phyloP scores from a whole-genome alignment of 1,139 yeast species.

The Eremothecium gossypii region DNA sequence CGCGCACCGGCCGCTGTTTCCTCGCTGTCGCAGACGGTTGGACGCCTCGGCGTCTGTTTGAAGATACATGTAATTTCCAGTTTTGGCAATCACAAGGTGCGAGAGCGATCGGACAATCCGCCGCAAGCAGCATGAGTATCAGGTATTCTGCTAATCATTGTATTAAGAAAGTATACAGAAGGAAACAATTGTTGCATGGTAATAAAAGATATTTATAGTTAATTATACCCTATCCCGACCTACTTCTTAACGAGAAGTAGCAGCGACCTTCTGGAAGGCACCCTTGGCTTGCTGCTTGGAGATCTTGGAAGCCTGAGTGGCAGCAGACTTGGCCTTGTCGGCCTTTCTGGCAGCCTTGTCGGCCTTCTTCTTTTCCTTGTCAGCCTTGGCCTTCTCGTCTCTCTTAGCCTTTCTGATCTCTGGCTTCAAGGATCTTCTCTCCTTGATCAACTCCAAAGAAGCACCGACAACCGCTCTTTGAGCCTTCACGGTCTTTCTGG shows the following conservation, averaged over 20 bases:
- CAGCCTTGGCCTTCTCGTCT: slow-evolving; percentile 81
- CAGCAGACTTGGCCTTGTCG: slow-evolving; percentile 80
- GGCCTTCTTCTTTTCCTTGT: slow-evolving; percentile 93
- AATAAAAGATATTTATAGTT: slow-evolving; percentile 13
- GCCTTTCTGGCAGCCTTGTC: slow-evolving; percentile 93
- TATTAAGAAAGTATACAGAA: slow-evolving; percentile 10
- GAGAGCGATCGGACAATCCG: too few species aligned
- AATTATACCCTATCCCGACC: slow-evolving; percentile 6
- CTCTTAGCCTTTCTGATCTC: slow-evolving; percentile 97
- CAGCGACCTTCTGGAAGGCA: slow-evolving; percentile 93
- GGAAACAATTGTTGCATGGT: slow-evolving; percentile 5
- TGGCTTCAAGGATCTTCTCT: slow-evolving; percentile 94
- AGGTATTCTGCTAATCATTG: too few species aligned
- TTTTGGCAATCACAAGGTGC: slow-evolving; percentile 2
- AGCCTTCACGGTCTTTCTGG: slow-evolving; percentile 95
- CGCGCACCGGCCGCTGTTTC: too few species aligned
- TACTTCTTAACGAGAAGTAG: slow-evolving; percentile 78
- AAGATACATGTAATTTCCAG: slow-evolving; percentile 3
- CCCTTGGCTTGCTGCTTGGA: slow-evolving; percentile 87
- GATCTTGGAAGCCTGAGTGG: slow-evolving; percentile 57
- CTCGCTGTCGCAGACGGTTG: too few species aligned
- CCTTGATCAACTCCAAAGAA: slow-evolving; percentile 94
- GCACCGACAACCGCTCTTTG: slow-evolving; percentile 99
- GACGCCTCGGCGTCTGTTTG: too few species aligned
- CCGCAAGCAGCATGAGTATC: too few species aligned